phyloP scores from a whole-genome alignment of 768 basidiomycete species.

The Hydnum rufescens region DNA sequence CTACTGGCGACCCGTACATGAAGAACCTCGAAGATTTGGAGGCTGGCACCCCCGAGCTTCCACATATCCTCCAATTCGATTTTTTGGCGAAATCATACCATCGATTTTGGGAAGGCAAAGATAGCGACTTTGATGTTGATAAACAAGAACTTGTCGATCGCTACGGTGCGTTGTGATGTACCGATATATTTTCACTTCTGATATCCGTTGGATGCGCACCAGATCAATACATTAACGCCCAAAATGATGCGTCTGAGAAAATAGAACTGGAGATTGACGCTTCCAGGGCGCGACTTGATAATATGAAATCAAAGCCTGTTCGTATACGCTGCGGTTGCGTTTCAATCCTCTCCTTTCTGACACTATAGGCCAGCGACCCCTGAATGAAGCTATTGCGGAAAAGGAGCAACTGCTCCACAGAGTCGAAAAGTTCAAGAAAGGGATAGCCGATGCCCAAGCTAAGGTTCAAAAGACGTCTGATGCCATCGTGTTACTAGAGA shows the following conservation, averaged over 20 bases:
- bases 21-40: conserved; percentile 16
- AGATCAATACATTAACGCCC: background rate
- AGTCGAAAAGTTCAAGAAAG: conserved; percentile 49
- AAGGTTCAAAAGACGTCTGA: conserved; percentile 11
- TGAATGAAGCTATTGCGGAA: background rate
- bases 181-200: background rate
- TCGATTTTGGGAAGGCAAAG: conserved; percentile 37
- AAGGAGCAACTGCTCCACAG: conserved; percentile 12
- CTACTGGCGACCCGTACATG: conserved; percentile 16
- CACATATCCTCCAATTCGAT: conserved; percentile 50
- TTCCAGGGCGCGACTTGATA: background rate
- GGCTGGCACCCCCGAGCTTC: conserved; percentile 48
- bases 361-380: conserved; percentile 3
- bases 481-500: conserved; percentile 22
- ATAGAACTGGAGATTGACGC: background rate
- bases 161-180: conserved; percentile 3
- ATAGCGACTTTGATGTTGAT: conserved; percentile 49
- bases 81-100: conserved; percentile 51
- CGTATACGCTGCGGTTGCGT: conserved; percentile 20
- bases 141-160: conserved; percentile 42
- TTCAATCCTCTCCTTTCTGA: conserved; percentile 25
- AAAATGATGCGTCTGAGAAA: background rate
- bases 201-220: background rate
- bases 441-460: conserved; percentile 36
- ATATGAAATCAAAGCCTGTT: conserved; percentile 1